phyloP scores from a whole-genome alignment of 2,329 filamentous ascomycete genomes.

The Lecanicillium sp. region DNA sequence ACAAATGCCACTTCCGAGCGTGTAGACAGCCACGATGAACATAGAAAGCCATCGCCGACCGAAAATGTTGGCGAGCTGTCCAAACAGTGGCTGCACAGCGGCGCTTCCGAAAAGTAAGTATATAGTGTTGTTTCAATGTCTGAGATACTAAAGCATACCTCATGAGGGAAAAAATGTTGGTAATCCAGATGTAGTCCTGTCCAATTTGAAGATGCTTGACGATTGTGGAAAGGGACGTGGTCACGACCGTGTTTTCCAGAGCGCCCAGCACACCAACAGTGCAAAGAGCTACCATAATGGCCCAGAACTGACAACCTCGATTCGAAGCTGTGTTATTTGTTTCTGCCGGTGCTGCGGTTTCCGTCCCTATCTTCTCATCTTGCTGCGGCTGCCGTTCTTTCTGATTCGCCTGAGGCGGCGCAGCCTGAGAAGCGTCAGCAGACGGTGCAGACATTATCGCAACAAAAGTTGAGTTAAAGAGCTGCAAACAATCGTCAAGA shows the following conservation, averaged over 20 bases:
- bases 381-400: neutral
- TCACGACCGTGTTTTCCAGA: slow-evolving; percentile 10
- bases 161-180: slow-evolving; percentile 11
- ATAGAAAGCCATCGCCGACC: slow-evolving; percentile 16
- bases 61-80: slow-evolving; percentile 17
- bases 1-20: slow-evolving; percentile 21
- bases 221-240: slow-evolving; percentile 10
- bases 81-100: slow-evolving; percentile 12
- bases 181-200: slow-evolving; percentile 12
- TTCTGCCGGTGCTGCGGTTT: neutral
- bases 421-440: neutral
- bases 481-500: neutral
- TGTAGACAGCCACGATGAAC: slow-evolving; percentile 1
- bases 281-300: slow-evolving; percentile 10
- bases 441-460: neutral
- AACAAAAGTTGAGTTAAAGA: neutral
- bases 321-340: neutral
- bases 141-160: slow-evolving; percentile 4
- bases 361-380: neutral
- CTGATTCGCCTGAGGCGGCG: neutral
- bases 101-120: neutral
- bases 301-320: slow-evolving; percentile 12
- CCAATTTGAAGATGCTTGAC: slow-evolving; percentile 6
- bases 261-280: slow-evolving; percentile 6
- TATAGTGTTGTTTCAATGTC: neutral